Evolutionary conservation across 192 early-diverging fungal species (phyloP), one percentile per base, ranked within the genome.

Genomic region (Rhizoclosmatium sp.): DNA sequence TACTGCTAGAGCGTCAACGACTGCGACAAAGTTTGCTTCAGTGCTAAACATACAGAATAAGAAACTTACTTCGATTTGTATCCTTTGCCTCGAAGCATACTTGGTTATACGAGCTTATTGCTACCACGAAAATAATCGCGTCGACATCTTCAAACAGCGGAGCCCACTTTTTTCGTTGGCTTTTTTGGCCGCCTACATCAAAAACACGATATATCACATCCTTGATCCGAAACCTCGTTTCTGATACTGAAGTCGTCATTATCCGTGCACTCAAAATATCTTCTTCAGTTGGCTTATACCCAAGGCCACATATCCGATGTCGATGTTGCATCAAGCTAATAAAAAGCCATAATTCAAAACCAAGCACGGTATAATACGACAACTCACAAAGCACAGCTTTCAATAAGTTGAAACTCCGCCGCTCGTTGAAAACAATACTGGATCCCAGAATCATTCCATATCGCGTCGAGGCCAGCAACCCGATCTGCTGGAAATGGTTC

Each of bases 241-340:
- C 92, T 0, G 92, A 86, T 7, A 94, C 90, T 23, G 88, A 86
- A 21, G 88, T 68, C 19, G 93, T 94, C 82, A 88, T 87, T 41
- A 92, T 85, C 68, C 93, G 85, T 16, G 91, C 84, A 67, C 84
- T 82, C 31, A 94, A 81, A 47, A 94, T 93, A 80, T 94, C 93
- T 19, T 86, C 80, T 64, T 91, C 88, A 39, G 87, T 88, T 4
- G 92, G 93, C 16, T 75, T 59, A 78, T 90, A 93, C 84, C 80
- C 47, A 64, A 59, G 4, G 80, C 51, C 4, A 80, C 74, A 31
- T 91, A 51, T 40, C 91, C 69, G 42, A 80, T 73, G 19, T 71
- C 74, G 67, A 85, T 75, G 58, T 79, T 78, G 62, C 69, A 68
- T 69, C 47, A 82, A 41, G 5, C 14, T 48, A 14, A 48, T 2